Conservation (phyloP, 2,329 filamentous ascomycete species). For the Tolypocladium sp. region DNA sequence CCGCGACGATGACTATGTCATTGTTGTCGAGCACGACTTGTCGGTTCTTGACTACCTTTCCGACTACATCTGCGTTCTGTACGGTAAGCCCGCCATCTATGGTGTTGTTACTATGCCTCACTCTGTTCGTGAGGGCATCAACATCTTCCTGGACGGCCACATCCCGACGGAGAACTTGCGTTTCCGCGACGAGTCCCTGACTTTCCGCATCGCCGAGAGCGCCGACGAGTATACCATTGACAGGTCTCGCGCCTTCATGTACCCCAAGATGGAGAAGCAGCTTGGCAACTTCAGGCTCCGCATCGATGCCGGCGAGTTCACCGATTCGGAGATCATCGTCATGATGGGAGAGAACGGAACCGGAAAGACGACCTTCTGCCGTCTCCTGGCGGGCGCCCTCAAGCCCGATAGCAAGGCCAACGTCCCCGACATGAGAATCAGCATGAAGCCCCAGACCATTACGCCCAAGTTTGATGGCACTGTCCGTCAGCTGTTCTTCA, state of each 20-base stretch:
- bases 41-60: conserved; percentile 97
- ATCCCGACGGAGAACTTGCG: conserved; percentile 97
- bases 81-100: conserved; percentile 90
- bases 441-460: conserved; percentile 99
- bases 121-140: conserved; percentile 97
- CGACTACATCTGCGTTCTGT: conserved; percentile 95
- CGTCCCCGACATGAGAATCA: conserved; percentile 91
- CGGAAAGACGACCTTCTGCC: conserved; percentile 98
- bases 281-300: conserved; percentile 78
- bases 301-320: conserved; percentile 79
- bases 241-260: conserved; percentile 75
- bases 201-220: conserved; percentile 87
- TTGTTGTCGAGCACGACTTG: conserved; percentile 98
- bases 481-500: conserved; percentile 97
- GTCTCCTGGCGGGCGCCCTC: conserved; percentile 83
- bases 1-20: conserved; percentile 85
- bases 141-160: conserved; percentile 96
- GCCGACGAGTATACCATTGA: conserved; percentile 82
- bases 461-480: conserved; percentile 97
- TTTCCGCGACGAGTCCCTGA: conserved; percentile 93
- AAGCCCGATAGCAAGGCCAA: conserved; percentile 75
- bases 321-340: conserved; percentile 96
- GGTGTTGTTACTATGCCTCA: conserved; percentile 94
- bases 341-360: conserved; percentile 99
- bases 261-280: conserved; percentile 88